A percentile compares a stretch with the other conserved stretches of the same genome.
phyloP scores from a whole-genome alignment of 148 eudicot species.

The Rhododendron molle region DNA sequence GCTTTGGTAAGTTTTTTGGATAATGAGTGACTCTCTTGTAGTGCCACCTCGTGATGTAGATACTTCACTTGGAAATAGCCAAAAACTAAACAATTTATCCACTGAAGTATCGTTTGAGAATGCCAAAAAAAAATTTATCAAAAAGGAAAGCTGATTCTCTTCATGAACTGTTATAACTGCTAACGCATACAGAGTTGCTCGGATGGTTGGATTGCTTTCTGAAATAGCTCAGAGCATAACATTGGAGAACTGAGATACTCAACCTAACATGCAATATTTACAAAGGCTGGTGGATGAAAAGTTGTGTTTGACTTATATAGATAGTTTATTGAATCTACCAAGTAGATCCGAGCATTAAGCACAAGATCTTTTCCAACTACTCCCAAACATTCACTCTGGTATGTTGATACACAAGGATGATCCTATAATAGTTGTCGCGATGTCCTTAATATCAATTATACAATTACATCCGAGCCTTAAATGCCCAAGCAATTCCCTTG shows the following conservation, averaged over 20 bases:
- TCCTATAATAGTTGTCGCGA: no score
- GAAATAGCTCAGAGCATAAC: constrained; percentile 87
- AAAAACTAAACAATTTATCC: constrained; percentile 44
- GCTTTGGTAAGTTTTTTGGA: no score
- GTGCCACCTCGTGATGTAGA: constrained; percentile 72
- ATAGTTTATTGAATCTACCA: constrained; percentile 59
- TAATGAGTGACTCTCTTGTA: neutral
- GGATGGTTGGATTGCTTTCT: constrained; percentile 76
- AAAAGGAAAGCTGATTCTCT: constrained; percentile 94
- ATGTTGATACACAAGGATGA: no score
- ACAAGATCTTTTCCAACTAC: no score
- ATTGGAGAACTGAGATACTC: constrained; percentile 72
- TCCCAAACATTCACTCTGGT: no score
- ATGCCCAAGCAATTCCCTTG: no score
- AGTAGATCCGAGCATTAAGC: no score
- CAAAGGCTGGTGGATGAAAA: constrained; percentile 84
- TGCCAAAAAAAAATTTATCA: constrained; percentile 77
- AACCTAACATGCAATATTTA: constrained; percentile 55
- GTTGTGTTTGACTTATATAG: constrained; percentile 63
- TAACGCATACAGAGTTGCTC: constrained; percentile 65
- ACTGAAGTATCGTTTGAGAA: constrained; percentile 93
- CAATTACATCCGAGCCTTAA: no score
- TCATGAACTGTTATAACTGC: constrained; percentile 94
- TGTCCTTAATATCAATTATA: no score
- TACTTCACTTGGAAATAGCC: constrained; percentile 48